These are phyloP conservation scores for Rhizopus delemar DNA, from an alignment of 371 early-diverging fungal genomes.

Conservation along the genomic window DNA sequence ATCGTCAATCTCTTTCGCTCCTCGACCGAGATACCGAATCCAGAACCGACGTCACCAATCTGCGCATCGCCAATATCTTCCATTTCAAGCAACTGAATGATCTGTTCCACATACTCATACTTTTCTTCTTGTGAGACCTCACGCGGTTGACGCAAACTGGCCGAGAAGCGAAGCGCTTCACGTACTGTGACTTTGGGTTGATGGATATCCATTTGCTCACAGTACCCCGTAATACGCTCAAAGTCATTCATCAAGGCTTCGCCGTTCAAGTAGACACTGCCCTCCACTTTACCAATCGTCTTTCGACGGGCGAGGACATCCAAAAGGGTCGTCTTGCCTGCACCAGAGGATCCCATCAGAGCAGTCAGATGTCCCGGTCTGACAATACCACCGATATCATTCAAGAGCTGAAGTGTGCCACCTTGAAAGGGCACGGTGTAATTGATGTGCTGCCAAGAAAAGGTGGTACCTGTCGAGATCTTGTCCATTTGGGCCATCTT, in stretches of 20 bases:
- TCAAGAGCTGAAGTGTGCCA: constrained; percentile 51
- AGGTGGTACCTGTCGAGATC: constrained; percentile 49
- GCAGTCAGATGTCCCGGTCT: constrained; percentile 72
- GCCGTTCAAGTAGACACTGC: constrained; percentile 69
- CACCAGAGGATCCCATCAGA: constrained; percentile 86
- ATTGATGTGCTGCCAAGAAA: constrained; percentile 58
- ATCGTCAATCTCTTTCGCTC: constrained; percentile 70
- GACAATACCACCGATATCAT: constrained; percentile 54
- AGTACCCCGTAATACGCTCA: constrained; percentile 77
- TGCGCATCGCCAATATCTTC: constrained; percentile 60
- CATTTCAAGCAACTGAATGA: constrained; percentile 67
- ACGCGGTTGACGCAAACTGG: constrained; percentile 66
- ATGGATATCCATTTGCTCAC: constrained; percentile 85
- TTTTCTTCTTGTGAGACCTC: constrained; percentile 61
- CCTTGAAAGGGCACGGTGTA: constrained; percentile 62
- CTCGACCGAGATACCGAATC: constrained; percentile 63
- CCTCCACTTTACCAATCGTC: constrained; percentile 74
- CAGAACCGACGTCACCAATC: constrained; percentile 58
- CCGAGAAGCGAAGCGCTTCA: constrained; percentile 75
- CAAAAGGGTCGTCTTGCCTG: constrained; percentile 88
- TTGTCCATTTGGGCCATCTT: constrained; percentile 46
- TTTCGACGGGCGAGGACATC: constrained; percentile 84
- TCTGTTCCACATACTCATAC: constrained; percentile 66
- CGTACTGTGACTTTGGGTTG: constrained; percentile 63
- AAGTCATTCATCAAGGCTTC: constrained; percentile 53